Evolutionary conservation across 1,284 basidiomycete species (phyloP), one percentile per base, ranked within the genome.

Genomic region (Cutaneotrichosporon mucoides): DNA sequence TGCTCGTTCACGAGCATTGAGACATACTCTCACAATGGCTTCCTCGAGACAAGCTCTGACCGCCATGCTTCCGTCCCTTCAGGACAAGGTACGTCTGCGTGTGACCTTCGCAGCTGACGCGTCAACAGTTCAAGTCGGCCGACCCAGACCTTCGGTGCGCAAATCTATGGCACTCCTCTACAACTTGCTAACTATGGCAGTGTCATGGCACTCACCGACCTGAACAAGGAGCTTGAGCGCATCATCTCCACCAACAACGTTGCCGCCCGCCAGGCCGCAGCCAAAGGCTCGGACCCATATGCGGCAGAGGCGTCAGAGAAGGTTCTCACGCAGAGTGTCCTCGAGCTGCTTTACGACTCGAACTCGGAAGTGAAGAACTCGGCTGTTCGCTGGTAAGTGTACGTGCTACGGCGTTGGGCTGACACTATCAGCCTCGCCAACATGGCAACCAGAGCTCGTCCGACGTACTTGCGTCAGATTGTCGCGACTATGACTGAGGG

Each of bases 331-430:
- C 84, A 83, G 47, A 86, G 88, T 69, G 92, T 96, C 1, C 81
- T 97, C 24, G 82, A 85, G 24, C 83, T 95, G 9, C 87, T 96
- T 10, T 87, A 90, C 71, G 96, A 99, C 79, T 87, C 87, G 78
- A 97, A 96, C 69, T 92, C 91, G 12, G 95, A 99, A 80, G 96
- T 99, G 66, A 98, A 98, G 82, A 97, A 97, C 75, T 89, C 93
- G 73, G 92, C 92, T 2, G 94, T 96, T 12, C 91, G 92, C 80
- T 93, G 91, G 94, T 91, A 68, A 68, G 64, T 65, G 35, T 9
- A 5, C 33, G 10, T 34, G 11, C 35, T 6, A 15, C 12, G 36
- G 38, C 10, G 33, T 13, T 6, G 34, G 41, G 38, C 50, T 64
- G 47, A 62, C 46, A 6, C 6, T 35, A 3, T 41, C 36, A n/a